Percentiles rank a stretch among this genome's conserved stretches.
phyloP scores from a whole-genome alignment of 2,329 filamentous ascomycete species.

The Diaporthe sp. region DNA sequence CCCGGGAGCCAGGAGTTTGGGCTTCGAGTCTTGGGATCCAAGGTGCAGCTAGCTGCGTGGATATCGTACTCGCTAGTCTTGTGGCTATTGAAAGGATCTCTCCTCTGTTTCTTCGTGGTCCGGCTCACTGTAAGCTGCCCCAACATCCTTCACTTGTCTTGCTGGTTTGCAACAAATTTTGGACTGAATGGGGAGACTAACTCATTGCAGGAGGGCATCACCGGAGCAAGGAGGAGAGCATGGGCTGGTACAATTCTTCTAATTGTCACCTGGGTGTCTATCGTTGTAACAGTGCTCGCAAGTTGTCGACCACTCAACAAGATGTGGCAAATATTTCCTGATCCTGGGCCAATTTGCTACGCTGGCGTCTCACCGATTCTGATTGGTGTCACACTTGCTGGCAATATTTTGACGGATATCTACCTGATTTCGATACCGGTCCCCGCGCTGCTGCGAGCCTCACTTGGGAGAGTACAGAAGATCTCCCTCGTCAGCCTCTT shows the following conservation, averaged over 20 bases:
- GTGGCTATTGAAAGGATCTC: slow-evolving; percentile 69
- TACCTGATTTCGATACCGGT: slow-evolving; percentile 41
- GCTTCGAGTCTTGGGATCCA: slow-evolving; percentile 66
- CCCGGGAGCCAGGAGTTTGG: slow-evolving; percentile 30
- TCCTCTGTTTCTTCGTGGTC: slow-evolving; percentile 67
- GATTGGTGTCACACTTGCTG: slow-evolving; percentile 34
- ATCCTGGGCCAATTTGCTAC: slow-evolving; percentile 63
- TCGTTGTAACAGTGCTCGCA: slow-evolving; percentile 64
- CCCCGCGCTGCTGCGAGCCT: slow-evolving; percentile 27
- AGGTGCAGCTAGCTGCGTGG: slow-evolving; percentile 70
- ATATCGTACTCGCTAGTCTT: slow-evolving; percentile 66
- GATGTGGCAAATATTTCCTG: slow-evolving; percentile 72
- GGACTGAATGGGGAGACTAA: not conserved
- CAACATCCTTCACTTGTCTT: not conserved
- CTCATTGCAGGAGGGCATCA: slow-evolving; percentile 51
- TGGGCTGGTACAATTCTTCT: slow-evolving; percentile 66
- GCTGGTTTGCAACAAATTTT: not conserved
- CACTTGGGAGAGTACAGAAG: slow-evolving; percentile 30
- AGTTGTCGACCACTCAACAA: slow-evolving; percentile 66
- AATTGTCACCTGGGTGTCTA: slow-evolving; percentile 62
- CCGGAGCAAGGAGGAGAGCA: slow-evolving; percentile 53
- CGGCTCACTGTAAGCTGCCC: slow-evolving; percentile 59
- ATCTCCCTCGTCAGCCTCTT: slow-evolving; percentile 36
- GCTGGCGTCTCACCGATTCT: slow-evolving; percentile 30
- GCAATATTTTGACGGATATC: slow-evolving; percentile 39